Conservation (phyloP, 1,139 yeast species). For the Geotrichum candidum region DNA sequence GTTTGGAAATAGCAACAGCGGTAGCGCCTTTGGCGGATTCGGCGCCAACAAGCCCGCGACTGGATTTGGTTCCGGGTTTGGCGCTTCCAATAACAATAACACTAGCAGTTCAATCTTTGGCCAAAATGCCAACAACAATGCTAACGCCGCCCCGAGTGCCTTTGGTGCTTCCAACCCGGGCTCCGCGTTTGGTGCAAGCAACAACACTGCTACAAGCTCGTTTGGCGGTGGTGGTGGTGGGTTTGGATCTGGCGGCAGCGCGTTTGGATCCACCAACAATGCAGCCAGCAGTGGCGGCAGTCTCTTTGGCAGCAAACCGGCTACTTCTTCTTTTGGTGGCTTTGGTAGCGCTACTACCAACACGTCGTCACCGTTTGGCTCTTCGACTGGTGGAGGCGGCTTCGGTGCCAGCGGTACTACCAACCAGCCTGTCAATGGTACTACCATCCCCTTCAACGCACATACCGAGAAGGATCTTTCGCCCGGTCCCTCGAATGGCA, state of each 20-base stretch:
- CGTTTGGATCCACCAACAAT: slow-evolving; percentile 14
- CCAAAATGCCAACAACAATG: slow-evolving; percentile 17
- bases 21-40: slow-evolving; percentile 13
- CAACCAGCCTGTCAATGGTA: slow-evolving; percentile 25
- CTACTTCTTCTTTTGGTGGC: slow-evolving; percentile 24
- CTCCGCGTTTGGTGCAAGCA: slow-evolving; percentile 17
- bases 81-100: slow-evolving; percentile 20
- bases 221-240: not conserved
- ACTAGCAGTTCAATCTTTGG: slow-evolving; percentile 39
- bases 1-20: slow-evolving; percentile 8
- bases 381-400: slow-evolving; percentile 29
- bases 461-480: slow-evolving; percentile 73
- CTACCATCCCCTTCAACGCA: slow-evolving; percentile 43
- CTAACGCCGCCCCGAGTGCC: slow-evolving; percentile 21
- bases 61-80: slow-evolving; percentile 23
- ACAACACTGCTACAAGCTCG: slow-evolving; percentile 8
- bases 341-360: slow-evolving; percentile 28
- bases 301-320: slow-evolving; percentile 27
- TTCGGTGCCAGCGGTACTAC: slow-evolving; percentile 32
- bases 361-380: slow-evolving; percentile 22
- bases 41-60: slow-evolving; percentile 21
- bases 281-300: slow-evolving; percentile 30
- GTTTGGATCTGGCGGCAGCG: slow-evolving; percentile 24
- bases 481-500: slow-evolving; percentile 24
- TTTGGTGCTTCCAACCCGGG: slow-evolving; percentile 32